Base-by-base conservation (phyloP, 2,329 filamentous ascomycete species). In the Exophiala sp. region DNA sequence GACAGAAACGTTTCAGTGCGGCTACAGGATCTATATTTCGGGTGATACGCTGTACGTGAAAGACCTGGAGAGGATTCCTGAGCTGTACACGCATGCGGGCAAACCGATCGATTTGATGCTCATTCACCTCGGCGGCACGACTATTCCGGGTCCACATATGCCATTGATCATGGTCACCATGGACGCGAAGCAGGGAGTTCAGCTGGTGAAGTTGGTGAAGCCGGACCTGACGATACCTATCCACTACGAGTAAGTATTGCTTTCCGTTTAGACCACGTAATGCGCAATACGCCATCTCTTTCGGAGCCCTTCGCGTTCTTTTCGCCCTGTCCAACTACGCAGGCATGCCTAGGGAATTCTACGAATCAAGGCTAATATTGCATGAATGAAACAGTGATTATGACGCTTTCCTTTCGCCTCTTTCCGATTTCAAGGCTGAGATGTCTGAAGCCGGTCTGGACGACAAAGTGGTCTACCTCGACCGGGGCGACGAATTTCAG, bases 151-250 rank as follows among this genome's bases (percentile, higher is more conserved):
- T 1, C 78, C 80, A 0, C 70, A 72, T 3, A 59, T 80, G 63
- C 79, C 79, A 38, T 64, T 84, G 52, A 51, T 84, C 19, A 84
- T 84, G 81, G 78, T 84, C 2, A 85, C 81, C 0, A 85, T 85
- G 81, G 81, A 85, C 63, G 81, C 76, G 18, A 70, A 74, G 60
- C 78, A 83, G 63, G 81, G 81, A 0, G 57, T 85, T 22, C 66
- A 81, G 65, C 62, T 85, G 54, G 76, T 85, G 63, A 67, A 71
- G 57, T 57, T 84, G 50, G 74, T 85, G 24, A 67, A 79, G 23
- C 78, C 81, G 14, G 77, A 82, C 19, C 48, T 83, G 43, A 83
- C 79, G 4, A 78, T 85, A 38, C 80, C 81, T 2, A 76, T 83
- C 30, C 80, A 83, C 61, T 82, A 73, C 60, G 80, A 83, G 65